phyloP scores from a whole-genome alignment of 1,284 basidiomycete genomes.

The Fistulinella cinereoalba region DNA sequence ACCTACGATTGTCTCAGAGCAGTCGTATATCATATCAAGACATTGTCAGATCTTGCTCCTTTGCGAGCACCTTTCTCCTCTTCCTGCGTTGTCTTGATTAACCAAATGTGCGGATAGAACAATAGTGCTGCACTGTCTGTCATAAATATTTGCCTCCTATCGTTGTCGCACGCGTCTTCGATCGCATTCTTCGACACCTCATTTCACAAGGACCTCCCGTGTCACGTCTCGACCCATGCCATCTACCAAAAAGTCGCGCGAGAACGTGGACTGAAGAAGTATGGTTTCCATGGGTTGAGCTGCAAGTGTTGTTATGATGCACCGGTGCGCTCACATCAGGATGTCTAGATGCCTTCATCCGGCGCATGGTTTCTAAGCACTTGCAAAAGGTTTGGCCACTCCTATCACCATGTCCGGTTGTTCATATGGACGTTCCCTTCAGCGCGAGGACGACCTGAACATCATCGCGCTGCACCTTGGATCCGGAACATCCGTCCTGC shows the following conservation, averaged over 20 bases:
- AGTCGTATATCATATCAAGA: slow-evolving; percentile 69
- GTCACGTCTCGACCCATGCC: slow-evolving; percentile 74
- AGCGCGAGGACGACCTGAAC: slow-evolving; percentile 45
- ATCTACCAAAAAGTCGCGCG: slow-evolving; percentile 63
- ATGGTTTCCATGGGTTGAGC: slow-evolving; percentile 84
- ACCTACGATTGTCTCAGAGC: slow-evolving; percentile 64
- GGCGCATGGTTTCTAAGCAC: slow-evolving; percentile 54
- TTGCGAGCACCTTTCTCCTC: slow-evolving; percentile 47
- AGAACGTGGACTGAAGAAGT: slow-evolving; percentile 72
- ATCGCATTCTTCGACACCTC: slow-evolving; percentile 82
- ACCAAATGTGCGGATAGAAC: slow-evolving; percentile 37
- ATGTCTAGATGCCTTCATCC: slow-evolving; percentile 58
- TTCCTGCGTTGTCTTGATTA: not conserved
- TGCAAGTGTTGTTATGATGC: slow-evolving; percentile 40
- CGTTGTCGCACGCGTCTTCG: slow-evolving; percentile 59
- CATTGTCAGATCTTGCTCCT: slow-evolving; percentile 76
- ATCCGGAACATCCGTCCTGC: slow-evolving; percentile 79
- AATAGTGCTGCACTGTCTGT: slow-evolving; percentile 62
- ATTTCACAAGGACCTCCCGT: slow-evolving; percentile 76
- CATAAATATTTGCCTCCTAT: slow-evolving; percentile 58
- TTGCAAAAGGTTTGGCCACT: slow-evolving; percentile 47
- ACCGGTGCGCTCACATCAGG: slow-evolving; percentile 17
- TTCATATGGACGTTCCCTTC: not conserved
- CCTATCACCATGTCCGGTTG: not conserved
- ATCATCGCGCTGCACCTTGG: slow-evolving; percentile 83